phyloP scores from a whole-genome alignment of 2,329 filamentous ascomycete species.

The Biscogniauxia mediterranea region DNA sequence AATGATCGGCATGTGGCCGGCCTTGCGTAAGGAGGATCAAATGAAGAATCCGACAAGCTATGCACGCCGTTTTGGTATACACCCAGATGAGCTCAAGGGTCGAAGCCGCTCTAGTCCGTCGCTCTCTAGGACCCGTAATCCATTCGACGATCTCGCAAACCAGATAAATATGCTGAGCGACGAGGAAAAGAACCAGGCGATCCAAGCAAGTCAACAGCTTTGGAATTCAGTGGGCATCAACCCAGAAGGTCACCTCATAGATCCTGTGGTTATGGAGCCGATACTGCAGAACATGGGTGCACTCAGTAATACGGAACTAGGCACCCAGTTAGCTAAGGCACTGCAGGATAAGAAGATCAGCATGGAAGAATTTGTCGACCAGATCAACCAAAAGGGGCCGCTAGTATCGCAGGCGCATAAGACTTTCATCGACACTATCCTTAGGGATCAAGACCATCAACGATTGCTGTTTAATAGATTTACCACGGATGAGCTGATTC shows the following conservation, averaged over 20 bases:
- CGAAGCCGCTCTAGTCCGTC: conserved; percentile 31
- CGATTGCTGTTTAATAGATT: conserved; percentile 20
- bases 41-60: conserved; percentile 22
- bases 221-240: neutral
- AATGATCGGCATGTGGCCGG: conserved; percentile 17
- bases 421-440: conserved; percentile 17
- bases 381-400: conserved; percentile 1
- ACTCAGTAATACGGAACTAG: conserved; percentile 12
- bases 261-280: conserved; percentile 16
- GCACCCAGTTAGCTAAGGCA: conserved; percentile 1
- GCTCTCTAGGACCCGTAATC: conserved; percentile 20
- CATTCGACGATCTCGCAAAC: conserved; percentile 16
- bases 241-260: conserved; percentile 11
- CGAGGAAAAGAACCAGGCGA: neutral
- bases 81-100: conserved; percentile 23
- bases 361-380: conserved; percentile 19
- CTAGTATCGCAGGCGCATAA: conserved; percentile 9
- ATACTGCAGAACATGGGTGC: conserved; percentile 7
- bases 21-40: conserved; percentile 21
- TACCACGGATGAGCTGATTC: conserved; percentile 30
- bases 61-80: conserved; percentile 28
- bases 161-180: conserved; percentile 20
- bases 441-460: conserved; percentile 29
- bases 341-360: neutral
- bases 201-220: conserved; percentile 3